These are phyloP conservation scores for Nigrograna mackinnonii DNA, from an alignment of 2,329 filamentous ascomycete species.

Conservation along the genomic window DNA sequence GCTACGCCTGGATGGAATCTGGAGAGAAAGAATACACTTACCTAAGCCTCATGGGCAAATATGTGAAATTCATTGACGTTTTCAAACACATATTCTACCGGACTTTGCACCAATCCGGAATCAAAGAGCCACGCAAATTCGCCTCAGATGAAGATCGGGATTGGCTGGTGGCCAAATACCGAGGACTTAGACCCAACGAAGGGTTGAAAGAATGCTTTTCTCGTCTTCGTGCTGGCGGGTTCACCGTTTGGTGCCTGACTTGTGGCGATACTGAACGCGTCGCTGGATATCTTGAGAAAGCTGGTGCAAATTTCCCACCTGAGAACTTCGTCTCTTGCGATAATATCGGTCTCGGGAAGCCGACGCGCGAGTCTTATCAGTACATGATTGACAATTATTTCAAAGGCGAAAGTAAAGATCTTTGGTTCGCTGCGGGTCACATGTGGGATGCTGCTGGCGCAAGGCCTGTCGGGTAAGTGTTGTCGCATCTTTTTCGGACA, in stretches of 20 bases:
- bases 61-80: conserved; percentile 48
- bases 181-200: conserved; percentile 16
- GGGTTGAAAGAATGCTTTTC: not conserved
- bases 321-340: conserved; percentile 60
- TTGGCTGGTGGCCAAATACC: conserved; percentile 45
- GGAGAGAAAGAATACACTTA: conserved; percentile 57
- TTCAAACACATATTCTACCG: conserved; percentile 54
- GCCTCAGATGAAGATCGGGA: conserved; percentile 49
- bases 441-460: conserved; percentile 64
- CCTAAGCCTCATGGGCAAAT: conserved; percentile 49
- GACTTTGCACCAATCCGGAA: conserved; percentile 49
- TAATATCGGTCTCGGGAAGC: conserved; percentile 52
- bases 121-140: conserved; percentile 46
- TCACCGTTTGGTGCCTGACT: not conserved
- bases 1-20: conserved; percentile 52
- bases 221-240: not conserved
- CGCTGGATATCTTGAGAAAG: conserved; percentile 54
- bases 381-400: conserved; percentile 47
- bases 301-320: conserved; percentile 54
- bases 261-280: conserved; percentile 20
- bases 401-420: conserved; percentile 42
- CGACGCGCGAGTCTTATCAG: conserved; percentile 51
- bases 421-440: conserved; percentile 65
- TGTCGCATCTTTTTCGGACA: not conserved
- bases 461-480: conserved; percentile 44